Evolutionary conservation across 164 flowering plant species (phyloP).

Genomic region (Santalum album): DNA sequence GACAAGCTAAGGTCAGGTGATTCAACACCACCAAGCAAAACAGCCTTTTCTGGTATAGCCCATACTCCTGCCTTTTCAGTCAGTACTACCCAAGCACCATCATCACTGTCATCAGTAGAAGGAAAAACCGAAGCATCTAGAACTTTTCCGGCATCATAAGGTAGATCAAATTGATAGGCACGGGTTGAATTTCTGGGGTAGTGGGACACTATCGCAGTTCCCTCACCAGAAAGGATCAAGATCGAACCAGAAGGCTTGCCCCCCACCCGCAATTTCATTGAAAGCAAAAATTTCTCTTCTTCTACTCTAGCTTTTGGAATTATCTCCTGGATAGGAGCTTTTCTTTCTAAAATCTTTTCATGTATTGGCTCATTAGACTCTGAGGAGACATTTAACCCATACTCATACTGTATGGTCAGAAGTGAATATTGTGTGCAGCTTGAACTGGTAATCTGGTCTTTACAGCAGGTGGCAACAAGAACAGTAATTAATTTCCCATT

Average conservation of each 20-base stretch:
- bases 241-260: slow-evolving; percentile 94
- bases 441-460: slow-evolving; percentile 73
- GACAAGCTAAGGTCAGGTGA: slow-evolving; percentile 92
- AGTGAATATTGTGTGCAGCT: slow-evolving; percentile 87
- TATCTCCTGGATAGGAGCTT: slow-evolving; percentile 73
- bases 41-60: slow-evolving; percentile 95
- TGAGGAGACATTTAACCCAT: slow-evolving; percentile 27
- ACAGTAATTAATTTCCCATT: slow-evolving; percentile 66
- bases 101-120: slow-evolving; percentile 57
- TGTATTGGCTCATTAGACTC: slow-evolving; percentile 15
- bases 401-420: slow-evolving; percentile 69
- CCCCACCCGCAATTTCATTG: slow-evolving; percentile 79
- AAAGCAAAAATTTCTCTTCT: slow-evolving; percentile 70
- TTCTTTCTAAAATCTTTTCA: slow-evolving; percentile 67
- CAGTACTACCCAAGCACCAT: slow-evolving; percentile 83
- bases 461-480: slow-evolving; percentile 83
- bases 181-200: slow-evolving; percentile 57
- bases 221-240: slow-evolving; percentile 83
- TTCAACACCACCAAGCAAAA: slow-evolving; percentile 87
- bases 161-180: slow-evolving; percentile 84
- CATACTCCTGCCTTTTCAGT: slow-evolving; percentile 96
- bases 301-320: slow-evolving; percentile 94
- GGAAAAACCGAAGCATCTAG: slow-evolving; percentile 88
- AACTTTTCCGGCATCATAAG: slow-evolving; percentile 92
- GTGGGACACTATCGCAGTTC: slow-evolving; percentile 82